Evolutionary conservation across 2,329 filamentous ascomycete species (phyloP), one percentile per base, ranked within the genome.

Genomic region (Orbilia quercus): DNA sequence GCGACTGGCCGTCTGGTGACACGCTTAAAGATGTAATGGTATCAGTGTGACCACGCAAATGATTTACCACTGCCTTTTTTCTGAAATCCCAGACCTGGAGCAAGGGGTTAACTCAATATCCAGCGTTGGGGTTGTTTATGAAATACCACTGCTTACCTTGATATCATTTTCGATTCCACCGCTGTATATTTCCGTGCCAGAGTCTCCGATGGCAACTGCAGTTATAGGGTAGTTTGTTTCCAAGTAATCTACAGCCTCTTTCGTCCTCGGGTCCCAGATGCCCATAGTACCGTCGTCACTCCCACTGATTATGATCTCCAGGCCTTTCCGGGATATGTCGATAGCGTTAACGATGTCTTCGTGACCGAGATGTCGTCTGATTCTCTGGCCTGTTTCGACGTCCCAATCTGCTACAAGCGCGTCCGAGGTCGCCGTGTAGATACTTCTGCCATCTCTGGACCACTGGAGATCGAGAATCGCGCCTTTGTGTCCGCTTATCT

Each of bases 141-240:
- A 5, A 20, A 6, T 14, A 14, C 12, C 9, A 7, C 12, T n/a
- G 9, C 53, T 22, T 65, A 77, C 93, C 78, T 93, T 92, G 80
- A 99, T 96, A 77, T 96, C 92, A 79, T 98, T 97, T 82, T 98
- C 95, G 77, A 99, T 97, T 20, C 93, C 91, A 50, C 94, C 94
- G 5, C 91, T 90, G 81, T 95, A 99, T 23, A 99, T 87, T 82
- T 98, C 95, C 80, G 96, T 96, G 16, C 95, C 95, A 1, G 94
- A 92, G 80, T 96, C 92, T 0, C 93, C 90, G n/a, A 98, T 84
- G 14, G 92, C 91, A 4, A 98, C 88, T 0, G 94, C 91, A 1
- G 95, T 98, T 65, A 99, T 88, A 0, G 95, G 95, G 73, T 96
- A 96, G 74, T 95, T 90, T 0, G 93, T 96, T 79, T 94, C 88